A percentile compares a stretch with the other conserved stretches of the same genome.
Conservation (phyloP, 192 early-diverging fungal genomes). For the Backusella tarrabulga region DNA sequence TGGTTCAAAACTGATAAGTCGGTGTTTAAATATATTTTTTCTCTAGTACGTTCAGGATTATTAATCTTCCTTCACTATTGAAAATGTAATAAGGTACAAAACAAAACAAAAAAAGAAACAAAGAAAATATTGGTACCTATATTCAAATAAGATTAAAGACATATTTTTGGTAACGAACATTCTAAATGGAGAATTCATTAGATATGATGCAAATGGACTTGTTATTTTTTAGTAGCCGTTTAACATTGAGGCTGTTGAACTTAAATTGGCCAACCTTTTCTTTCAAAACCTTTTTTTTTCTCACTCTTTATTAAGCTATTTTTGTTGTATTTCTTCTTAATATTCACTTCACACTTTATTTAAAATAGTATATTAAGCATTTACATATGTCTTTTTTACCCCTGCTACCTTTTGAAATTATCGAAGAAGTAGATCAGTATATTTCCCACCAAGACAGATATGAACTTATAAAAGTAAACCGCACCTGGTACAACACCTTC, state of each 20-base stretch:
- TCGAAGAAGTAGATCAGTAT: neutral
- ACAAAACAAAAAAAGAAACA: neutral
- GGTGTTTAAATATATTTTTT: neutral
- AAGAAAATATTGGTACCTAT: neutral
- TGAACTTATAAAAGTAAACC: neutral
- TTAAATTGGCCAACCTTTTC: neutral
- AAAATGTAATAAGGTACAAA: neutral
- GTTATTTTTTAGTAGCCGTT: neutral
- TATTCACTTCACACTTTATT: neutral
- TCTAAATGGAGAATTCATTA: neutral
- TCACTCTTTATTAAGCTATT: neutral
- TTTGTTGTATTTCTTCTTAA: neutral
- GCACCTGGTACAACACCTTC: neutral
- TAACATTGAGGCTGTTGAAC: neutral
- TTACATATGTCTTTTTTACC: neutral
- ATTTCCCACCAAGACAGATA: neutral
- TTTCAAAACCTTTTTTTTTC: neutral
- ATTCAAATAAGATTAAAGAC: neutral
- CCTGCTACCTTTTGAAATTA: conserved; percentile 1
- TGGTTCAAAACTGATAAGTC: neutral
- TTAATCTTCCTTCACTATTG: neutral
- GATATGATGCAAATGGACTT: conserved; percentile 4
- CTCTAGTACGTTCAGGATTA: neutral
- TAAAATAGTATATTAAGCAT: neutral
- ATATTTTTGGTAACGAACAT: neutral